Base-by-base conservation (phyloP, 2,329 filamentous ascomycete species). In the Hansfordia pulvinata region DNA sequence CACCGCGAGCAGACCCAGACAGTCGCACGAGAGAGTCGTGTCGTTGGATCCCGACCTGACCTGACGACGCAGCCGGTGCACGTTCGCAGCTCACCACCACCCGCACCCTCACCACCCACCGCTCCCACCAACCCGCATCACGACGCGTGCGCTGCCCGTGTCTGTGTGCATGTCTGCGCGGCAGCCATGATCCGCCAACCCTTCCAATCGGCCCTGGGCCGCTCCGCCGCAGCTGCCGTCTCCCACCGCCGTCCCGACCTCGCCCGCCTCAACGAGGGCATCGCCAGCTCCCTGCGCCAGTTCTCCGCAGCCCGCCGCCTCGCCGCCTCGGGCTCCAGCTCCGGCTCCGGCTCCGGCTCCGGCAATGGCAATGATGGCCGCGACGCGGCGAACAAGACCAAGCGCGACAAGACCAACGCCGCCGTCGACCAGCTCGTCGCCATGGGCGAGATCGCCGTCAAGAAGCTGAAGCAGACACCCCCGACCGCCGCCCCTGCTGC, bases 181-280 rank as follows among this genome's bases (percentile, higher is more conserved):
- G n/a, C n/a, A n/a, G 23, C 23, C 23, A 50, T 50, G 47, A 46
- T 50, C 31, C 47, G 46, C 28, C 33, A 47, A 24, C 44, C 44
- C 17, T 29, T 49, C 20, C 31, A 37, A 7, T 34, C 41, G 34
- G 40, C 38, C 31, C 21, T 35, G 23, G 31, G 38, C 35, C 43
- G 39, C 32, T 20, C 40, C 27, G 40, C 23, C 14, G n/a, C n/a
- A n/a, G n/a, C n/a, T n/a, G n/a, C n/a, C n/a, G n/a, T n/a, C n/a
- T n/a, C n/a, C n/a, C n/a, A n/a, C n/a, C n/a, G n/a, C n/a, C n/a
- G 43, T 28, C 34, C 42, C 28, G 44, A 48, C 25, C 14, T 49
- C 11, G 30, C 14, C 16, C 42, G 46, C 9, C 41, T 43, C 22
- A 28, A 37, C 7, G 44, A 49, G 18, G 44, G 46, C 27, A 46